phyloP scores from a whole-genome alignment of 2,329 filamentous ascomycete species.

The Hortaea sp. region DNA sequence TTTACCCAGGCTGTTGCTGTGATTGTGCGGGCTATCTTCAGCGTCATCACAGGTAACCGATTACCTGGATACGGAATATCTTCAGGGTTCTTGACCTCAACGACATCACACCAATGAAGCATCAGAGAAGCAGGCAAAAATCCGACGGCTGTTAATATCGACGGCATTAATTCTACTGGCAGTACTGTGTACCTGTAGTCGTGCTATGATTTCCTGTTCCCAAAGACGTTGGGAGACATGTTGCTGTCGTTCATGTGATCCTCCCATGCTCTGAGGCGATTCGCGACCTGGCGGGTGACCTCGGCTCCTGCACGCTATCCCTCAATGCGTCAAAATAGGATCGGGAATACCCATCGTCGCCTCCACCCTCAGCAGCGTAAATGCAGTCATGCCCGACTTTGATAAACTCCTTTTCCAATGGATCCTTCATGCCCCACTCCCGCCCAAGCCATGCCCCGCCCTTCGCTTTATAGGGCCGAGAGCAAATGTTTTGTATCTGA shows the following conservation, averaged over 20 bases:
- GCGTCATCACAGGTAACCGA: too few relatives aligned
- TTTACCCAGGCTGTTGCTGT: too few relatives aligned
- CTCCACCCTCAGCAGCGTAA: conserved; percentile 25
- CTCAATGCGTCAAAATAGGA: conserved; percentile 9
- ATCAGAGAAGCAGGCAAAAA: too few relatives aligned
- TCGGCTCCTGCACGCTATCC: conserved; percentile 2
- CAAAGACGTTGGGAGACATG: too few relatives aligned
- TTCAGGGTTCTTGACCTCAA: too few relatives aligned
- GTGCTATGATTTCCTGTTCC: too few relatives aligned
- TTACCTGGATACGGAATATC: too few relatives aligned
- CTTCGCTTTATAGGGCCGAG: conserved; percentile 26
- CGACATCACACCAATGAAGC: too few relatives aligned
- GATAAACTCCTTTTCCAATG: conserved; percentile 20
- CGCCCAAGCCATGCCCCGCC: conserved; percentile 25
- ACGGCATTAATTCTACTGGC: too few relatives aligned
- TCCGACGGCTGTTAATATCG: too few relatives aligned
- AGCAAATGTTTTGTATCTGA: conserved; percentile 31
- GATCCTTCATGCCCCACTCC: conserved; percentile 24
- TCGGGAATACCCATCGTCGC: conserved; percentile 9
- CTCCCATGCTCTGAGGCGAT: conserved; percentile 1
- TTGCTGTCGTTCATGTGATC: background rate
- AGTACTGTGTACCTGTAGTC: too few relatives aligned
- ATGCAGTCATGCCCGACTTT: conserved; percentile 23
- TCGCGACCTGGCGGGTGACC: conserved; percentile 1
- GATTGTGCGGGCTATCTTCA: too few relatives aligned